Evolutionary conservation across 495 filamentous ascomycete species (phyloP).

Genomic region (Chaetomium tenue): DNA sequence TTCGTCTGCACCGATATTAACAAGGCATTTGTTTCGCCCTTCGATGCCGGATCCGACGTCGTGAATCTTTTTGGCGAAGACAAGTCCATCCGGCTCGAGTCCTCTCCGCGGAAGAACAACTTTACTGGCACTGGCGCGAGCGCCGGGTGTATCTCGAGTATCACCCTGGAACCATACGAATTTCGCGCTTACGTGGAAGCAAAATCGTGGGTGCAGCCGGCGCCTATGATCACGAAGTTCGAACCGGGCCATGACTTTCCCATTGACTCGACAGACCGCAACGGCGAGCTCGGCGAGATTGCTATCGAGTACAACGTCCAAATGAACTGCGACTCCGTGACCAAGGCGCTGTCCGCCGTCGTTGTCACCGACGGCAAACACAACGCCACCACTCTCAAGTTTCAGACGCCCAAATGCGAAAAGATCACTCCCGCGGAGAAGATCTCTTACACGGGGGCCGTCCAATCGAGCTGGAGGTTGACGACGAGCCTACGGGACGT

Average conservation of each 20-base stretch:
- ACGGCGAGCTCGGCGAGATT: constrained; percentile 34
- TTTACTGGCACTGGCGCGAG: constrained; percentile 27
- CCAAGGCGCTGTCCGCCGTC: constrained; percentile 43
- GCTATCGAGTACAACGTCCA: constrained; percentile 59
- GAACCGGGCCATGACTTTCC: constrained; percentile 63
- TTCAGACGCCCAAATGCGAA: constrained; percentile 48
- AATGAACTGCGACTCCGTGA: constrained; percentile 63
- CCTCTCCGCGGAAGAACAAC: constrained; percentile 32
- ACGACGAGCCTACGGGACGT: constrained; percentile 56
- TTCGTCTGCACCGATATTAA: constrained; percentile 57
- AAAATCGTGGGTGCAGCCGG: constrained; percentile 47
- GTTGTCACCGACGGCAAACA: constrained; percentile 19
- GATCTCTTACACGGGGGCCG: constrained; percentile 41
- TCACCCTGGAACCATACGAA: constrained; percentile 58
- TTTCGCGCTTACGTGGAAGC: constrained; percentile 62
- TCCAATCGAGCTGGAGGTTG: constrained; percentile 57
- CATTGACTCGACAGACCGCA: constrained; percentile 49
- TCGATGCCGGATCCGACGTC: constrained; percentile 55
- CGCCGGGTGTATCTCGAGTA: constrained; percentile 57
- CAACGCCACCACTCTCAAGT: constrained; percentile 42
- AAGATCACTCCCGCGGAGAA: constrained; percentile 6
- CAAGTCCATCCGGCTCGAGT: constrained; percentile 52
- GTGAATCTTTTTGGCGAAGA: constrained; percentile 67
- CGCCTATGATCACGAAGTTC: constrained; percentile 66
- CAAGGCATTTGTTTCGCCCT: constrained; percentile 58